Base-by-base conservation (phyloP, 129 eudicot genomes). In the Helichrysum umbraculigerum region DNA sequence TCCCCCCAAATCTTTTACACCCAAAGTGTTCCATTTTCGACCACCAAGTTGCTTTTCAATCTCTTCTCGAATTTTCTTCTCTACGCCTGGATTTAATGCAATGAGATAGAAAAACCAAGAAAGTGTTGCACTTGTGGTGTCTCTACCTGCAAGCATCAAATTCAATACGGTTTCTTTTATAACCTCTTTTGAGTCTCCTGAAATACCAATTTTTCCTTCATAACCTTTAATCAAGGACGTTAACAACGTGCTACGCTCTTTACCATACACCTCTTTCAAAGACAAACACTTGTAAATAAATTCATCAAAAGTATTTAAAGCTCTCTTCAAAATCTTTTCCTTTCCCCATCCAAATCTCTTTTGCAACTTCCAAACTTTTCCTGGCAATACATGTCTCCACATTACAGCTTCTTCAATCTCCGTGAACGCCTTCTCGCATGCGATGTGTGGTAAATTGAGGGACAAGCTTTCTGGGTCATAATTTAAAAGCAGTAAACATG, bases 71-170 rank as follows among this genome's bases (percentile, higher is more conserved):
- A 91, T 82, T 42, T 91, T 91, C 28, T 1, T n/a, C 35, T 72
- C 86, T 0, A 66, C 86, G 0, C 7, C 22, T 2, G 91, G 89
- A 73, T 86, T 82, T 21, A 33, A 52, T 0, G 87, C 60, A 0
- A 91, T 50, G 41, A 88, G 97, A 63, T 71, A 86, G 34, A 91
- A 88, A 21, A 88, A 70, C 93, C 97, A 86, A 22, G 91, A 77
- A 33, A 91, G 86, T 8, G 81, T 78, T 0, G 90, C 44, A 54
- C 88, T 83, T 1, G 85, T 86, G n/a, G 95, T 88, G 74, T 87
- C 97, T 72, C 76, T 81, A 3, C 95, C 97, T 0, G 97, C 95
- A 19, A 85, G 5, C 78, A 89, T 76, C 7, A 91, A 59, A 65
- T 35, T 87, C 20, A 85, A 34, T 5, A 79, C 22, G 3, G 87